phyloP scores from a whole-genome alignment of 495 filamentous ascomycete genomes.

The Annulohypoxylon bovei region DNA sequence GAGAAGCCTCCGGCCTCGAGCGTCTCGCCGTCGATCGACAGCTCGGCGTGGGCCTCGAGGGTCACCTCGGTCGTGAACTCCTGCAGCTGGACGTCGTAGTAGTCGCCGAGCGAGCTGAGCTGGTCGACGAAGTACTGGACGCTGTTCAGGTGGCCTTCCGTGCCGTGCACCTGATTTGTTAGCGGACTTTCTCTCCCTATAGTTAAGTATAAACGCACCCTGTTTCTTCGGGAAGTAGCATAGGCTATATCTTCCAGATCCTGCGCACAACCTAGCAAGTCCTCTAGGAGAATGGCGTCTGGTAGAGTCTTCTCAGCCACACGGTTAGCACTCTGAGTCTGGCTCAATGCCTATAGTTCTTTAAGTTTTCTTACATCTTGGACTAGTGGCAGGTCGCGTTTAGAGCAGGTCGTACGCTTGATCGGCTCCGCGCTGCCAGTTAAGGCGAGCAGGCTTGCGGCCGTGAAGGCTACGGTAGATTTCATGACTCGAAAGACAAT shows the following conservation, averaged over 20 bases:
- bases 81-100: conserved; percentile 71
- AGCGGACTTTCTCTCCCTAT: neutral
- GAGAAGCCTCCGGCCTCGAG: conserved; percentile 47
- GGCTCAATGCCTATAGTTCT: neutral
- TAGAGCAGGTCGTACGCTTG: conserved; percentile 2
- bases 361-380: conserved; percentile 31
- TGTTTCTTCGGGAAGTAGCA: conserved; percentile 39
- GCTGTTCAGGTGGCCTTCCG: conserved; percentile 69
- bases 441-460: conserved; percentile 26
- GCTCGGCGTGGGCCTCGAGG: conserved; percentile 45
- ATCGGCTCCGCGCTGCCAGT: conserved; percentile 36
- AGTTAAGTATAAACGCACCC: conserved; percentile 27
- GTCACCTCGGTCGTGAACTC: conserved; percentile 58
- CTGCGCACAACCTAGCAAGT: conserved; percentile 55
- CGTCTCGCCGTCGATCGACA: conserved; percentile 46
- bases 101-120: conserved; percentile 56
- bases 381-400: conserved; percentile 26
- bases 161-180: conserved; percentile 64
- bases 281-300: conserved; percentile 40
- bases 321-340: conserved; percentile 3
- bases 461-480: conserved; percentile 23
- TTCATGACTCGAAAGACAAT: conserved; percentile 28
- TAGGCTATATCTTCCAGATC: conserved; percentile 57
- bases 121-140: conserved; percentile 68
- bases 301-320: conserved; percentile 32